A percentile compares a stretch with the other conserved stretches of the same genome.
These are phyloP conservation scores for Boletus insuetus DNA, from an alignment of 768 basidiomycete genomes.

Conservation along the genomic window DNA sequence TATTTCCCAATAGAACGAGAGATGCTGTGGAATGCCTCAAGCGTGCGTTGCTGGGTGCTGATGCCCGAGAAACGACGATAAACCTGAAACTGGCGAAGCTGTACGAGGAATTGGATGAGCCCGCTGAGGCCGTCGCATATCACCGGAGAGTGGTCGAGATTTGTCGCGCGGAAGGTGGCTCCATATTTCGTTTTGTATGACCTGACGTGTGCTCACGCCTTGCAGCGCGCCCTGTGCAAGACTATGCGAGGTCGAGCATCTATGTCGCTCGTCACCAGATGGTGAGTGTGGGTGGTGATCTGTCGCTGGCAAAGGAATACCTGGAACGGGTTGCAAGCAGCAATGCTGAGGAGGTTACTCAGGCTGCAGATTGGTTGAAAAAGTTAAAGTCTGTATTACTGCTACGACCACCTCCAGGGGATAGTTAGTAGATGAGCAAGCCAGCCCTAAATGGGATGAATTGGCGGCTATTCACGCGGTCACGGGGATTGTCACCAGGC, in stretches of 20 bases:
- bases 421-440: not conserved
- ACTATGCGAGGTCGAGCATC: conserved; percentile 82
- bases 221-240: conserved; percentile 62
- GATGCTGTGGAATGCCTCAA: conserved; percentile 93
- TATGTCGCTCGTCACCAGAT: conserved; percentile 82
- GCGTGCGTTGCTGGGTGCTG: conserved; percentile 81
- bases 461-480: conserved; percentile 33
- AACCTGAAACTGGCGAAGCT: conserved; percentile 73
- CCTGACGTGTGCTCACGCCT: conserved; percentile 12
- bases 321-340: conserved; percentile 71
- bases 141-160: conserved; percentile 80
- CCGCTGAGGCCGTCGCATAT: conserved; percentile 67
- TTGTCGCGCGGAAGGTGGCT: conserved; percentile 46
- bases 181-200: conserved; percentile 5
- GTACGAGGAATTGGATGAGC: conserved; percentile 64
- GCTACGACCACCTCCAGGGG: conserved; percentile 12
- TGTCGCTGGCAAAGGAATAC: conserved; percentile 69
- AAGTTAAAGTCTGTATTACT: conserved; percentile 41
- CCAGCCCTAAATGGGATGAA: conserved; percentile 33
- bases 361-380: conserved; percentile 71
- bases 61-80: conserved; percentile 71
- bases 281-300: conserved; percentile 55
- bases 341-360: conserved; percentile 78
- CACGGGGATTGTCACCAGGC: conserved; percentile 35
- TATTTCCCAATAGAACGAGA: conserved; percentile 49